Conservation (phyloP, 345 rosid genomes). For the Eucalyptus shirleyi region DNA sequence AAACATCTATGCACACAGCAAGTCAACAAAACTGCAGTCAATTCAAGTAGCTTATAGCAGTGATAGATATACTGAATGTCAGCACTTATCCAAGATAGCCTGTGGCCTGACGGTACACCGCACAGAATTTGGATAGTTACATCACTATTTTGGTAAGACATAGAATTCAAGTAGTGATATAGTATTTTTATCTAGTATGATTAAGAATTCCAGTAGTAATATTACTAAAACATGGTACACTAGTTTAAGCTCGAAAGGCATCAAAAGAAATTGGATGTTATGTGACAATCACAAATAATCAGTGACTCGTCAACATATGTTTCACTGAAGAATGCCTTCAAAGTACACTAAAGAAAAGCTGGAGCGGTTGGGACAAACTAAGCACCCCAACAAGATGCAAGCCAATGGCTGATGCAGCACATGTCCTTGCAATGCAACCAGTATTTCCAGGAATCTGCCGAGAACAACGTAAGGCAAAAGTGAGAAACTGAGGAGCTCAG, state of each 20-base stretch:
- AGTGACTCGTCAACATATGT: background rate
- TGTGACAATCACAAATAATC: background rate
- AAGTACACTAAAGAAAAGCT: background rate
- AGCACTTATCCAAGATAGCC: background rate
- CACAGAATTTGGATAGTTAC: background rate
- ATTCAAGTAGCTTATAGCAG: background rate
- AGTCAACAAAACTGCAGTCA: background rate
- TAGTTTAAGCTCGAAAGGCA: background rate
- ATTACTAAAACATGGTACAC: background rate
- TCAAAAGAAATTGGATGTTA: background rate
- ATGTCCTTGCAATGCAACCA: constrained; percentile 97
- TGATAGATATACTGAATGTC: background rate
- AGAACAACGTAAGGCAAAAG: constrained; percentile 19
- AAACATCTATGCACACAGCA: background rate
- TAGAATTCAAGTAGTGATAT: background rate
- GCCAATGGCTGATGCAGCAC: constrained; percentile 84
- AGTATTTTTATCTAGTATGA: background rate
- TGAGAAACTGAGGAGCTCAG: background rate
- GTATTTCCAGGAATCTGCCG: constrained; percentile 92
- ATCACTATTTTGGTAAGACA: background rate
- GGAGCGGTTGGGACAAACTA: background rate
- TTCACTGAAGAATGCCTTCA: background rate
- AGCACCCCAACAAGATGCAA: constrained; percentile 79
- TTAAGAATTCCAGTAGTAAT: background rate
- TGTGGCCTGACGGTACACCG: background rate